Evolutionary conservation across 2,329 filamentous ascomycete species (phyloP), one percentile per base, ranked within the genome.

Genomic region (Paecilomyces dactylethromorphus): DNA sequence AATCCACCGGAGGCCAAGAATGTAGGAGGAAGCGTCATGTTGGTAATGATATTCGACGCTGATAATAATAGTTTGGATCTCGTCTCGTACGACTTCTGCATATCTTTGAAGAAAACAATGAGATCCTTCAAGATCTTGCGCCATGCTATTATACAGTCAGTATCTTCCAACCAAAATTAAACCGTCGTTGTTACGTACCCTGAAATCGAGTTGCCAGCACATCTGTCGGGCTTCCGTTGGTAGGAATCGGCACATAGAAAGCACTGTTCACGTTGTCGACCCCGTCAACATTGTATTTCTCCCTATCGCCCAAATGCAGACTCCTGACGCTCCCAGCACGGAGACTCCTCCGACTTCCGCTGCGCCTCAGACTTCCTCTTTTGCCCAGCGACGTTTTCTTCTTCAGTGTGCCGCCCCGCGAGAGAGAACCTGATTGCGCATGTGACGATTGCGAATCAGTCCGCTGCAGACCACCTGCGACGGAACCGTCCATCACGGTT

Each of bases 91-190:
- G 92, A 90, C 55, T 84, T 84, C 71, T 96, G 91, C 53, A 97
- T 87, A 73, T 97, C 94, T 67, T 91, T 87, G 73, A 97, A 97
- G 74, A 96, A 97, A 58, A 89, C 80, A 64, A 97, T 96, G 52
- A 97, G 82, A 65, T 97, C 92, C 73, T 97, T 97, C 56, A 99
- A 83, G 13, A 97, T 84, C 78, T 96, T 96, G 67, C 94, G 86
- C 94, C 94, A 99, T 56, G 90, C 92, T 95, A 63, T 33, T 11
- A 15, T 39, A 31, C 26, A 3, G 52, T 68, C 59, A 67, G 62
- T 54, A 54, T 35, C n/a, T 33, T 1, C 15, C 51, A 57, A 24
- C 6, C 50, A 8, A 57, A 53, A 24, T 57, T 18, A 58, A n/a
- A 58, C 56, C 33, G 57, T 31, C 45, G 21, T 55, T 22, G 33